These are phyloP conservation scores for Bretschneidera sinensis DNA, from an alignment of 345 rosid genomes.

Conservation along the genomic window DNA sequence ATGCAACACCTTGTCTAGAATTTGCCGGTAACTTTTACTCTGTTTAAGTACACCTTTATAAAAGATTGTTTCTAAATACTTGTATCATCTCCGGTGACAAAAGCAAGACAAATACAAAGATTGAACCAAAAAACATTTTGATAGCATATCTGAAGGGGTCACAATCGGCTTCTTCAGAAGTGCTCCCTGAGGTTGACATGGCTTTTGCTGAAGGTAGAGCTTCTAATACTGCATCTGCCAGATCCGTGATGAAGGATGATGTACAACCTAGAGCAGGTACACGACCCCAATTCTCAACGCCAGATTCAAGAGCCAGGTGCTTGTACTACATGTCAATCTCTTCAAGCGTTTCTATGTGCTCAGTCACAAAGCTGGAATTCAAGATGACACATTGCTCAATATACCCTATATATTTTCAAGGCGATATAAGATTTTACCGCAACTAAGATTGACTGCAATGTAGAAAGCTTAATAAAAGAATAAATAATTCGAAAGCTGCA, in stretches of 20 bases:
- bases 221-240: slow-evolving; percentile 90
- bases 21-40: too few species aligned
- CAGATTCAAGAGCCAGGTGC: slow-evolving; percentile 80
- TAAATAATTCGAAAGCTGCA: too few species aligned
- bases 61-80: slow-evolving; percentile 59
- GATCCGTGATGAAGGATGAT: slow-evolving; percentile 72
- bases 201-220: slow-evolving; percentile 74
- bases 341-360: slow-evolving; percentile 92
- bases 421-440: too few species aligned
- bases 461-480: background rate
- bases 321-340: slow-evolving; percentile 94
- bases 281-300: slow-evolving; percentile 86
- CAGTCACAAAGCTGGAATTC: slow-evolving; percentile 74
- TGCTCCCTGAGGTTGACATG: slow-evolving; percentile 28
- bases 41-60: too few species aligned
- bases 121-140: slow-evolving; percentile 73
- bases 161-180: slow-evolving; percentile 39
- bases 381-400: background rate
- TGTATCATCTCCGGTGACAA: slow-evolving; percentile 49
- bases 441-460: too few species aligned
- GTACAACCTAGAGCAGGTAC: slow-evolving; percentile 85
- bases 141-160: slow-evolving; percentile 45
- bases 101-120: slow-evolving; percentile 64
- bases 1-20: too few species aligned
- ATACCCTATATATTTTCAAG: too few species aligned